Evolutionary conservation across 345 rosid genomes (phyloP).

Genomic region (Eutrema yunnanense): DNA sequence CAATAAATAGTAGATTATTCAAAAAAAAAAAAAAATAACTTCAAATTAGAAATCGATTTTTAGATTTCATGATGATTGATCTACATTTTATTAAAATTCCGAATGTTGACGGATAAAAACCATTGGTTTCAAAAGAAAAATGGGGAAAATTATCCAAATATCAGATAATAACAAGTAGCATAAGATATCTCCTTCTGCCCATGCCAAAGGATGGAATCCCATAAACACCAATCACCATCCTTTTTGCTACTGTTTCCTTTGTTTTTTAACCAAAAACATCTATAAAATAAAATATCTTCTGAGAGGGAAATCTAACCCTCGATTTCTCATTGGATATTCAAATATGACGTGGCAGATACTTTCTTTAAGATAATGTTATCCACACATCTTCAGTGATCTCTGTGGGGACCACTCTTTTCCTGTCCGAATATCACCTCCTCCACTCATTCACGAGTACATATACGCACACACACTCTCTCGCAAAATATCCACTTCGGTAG

Average conservation of each 20-base stretch:
- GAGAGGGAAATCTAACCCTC: constrained; percentile 49
- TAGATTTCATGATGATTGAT: not conserved
- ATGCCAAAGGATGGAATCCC: constrained; percentile 21
- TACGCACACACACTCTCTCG: constrained; percentile 13
- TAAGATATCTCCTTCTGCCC: constrained; percentile 1
- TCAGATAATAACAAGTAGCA: constrained; percentile 9
- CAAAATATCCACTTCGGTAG: constrained; percentile 3
- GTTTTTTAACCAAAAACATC: not conserved
- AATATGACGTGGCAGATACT: constrained; percentile 47
- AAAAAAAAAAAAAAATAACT: no score
- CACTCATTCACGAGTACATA: constrained; percentile 24
- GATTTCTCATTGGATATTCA: constrained; percentile 48
- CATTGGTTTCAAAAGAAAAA: not conserved
- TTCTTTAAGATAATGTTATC: constrained; percentile 61
- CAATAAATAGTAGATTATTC: no score
- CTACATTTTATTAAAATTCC: not conserved
- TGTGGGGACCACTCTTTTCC: constrained; percentile 18
- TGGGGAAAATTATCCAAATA: not conserved
- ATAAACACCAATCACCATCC: constrained; percentile 23
- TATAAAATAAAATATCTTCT: constrained; percentile 24
- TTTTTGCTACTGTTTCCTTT: not conserved
- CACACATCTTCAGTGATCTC: constrained; percentile 25
- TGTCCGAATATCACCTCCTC: constrained; percentile 15
- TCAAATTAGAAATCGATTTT: no score
- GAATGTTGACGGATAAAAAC: not conserved